Base-by-base conservation (phyloP, 176 grass and related monocot genomes). In the Cenchrus fungigraminus region DNA sequence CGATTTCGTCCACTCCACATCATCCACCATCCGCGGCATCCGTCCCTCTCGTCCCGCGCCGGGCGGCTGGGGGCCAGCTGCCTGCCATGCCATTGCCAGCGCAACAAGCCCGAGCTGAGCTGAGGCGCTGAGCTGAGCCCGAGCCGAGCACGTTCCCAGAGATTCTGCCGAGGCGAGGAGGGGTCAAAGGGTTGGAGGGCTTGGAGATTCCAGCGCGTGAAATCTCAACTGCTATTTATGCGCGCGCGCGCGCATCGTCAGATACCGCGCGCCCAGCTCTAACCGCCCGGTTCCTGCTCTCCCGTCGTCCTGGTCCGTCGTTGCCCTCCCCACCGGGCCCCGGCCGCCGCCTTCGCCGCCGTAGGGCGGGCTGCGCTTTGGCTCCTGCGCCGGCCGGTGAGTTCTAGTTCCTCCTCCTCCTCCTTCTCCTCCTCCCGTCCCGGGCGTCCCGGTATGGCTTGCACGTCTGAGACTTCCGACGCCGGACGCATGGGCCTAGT, bases 171-270 rank as follows among this genome's bases (percentile, higher is more conserved):
- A 25, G 58, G 57, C 57, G 2, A 9, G 57, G 57, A 14, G 65
- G 22, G 44, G 53, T 78, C 73, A 78, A 56, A 31, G 55, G 8
- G 6, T 4, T 9, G 8, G n/a, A n/a, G n/a, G n/a, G n/a, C n/a
- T n/a, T n/a, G 0, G 46, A 84, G 81, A 84, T 88, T 72, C 74
- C 81, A 19, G 42, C 79, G 16, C 78, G 57, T 65, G 67, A 79
- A 79, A 79, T 79, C 81, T 25, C 87, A 59, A 37, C 64, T 20
- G 43, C 44, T 52, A 20, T 52, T 57, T 42, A 80, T 80, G 66
- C 12, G 9, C 6, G 19, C 68, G 22, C 22, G 1, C 31, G 4
- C 29, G 12, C 2, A 1, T 6, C 3, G 74, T 22, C 11, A 1
- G 68, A 65, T 58, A 19, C 83, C 79, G 29, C 73, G 50, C 73